Conservation (phyloP, 2,329 filamentous ascomycete genomes). For the Elsinoe necatrix region DNA sequence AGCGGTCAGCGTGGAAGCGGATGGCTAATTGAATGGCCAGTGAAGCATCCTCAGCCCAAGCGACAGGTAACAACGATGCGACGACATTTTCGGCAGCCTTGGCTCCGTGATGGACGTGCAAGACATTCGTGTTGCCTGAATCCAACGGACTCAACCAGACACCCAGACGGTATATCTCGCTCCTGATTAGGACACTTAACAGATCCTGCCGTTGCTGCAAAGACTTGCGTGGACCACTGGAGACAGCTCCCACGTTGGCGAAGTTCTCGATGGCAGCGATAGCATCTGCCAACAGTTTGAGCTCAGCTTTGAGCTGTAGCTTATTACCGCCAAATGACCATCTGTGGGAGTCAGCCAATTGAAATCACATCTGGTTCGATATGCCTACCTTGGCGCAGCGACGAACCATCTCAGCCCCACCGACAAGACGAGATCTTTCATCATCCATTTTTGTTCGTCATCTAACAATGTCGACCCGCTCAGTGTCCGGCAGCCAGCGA, state of each 20-base stretch:
- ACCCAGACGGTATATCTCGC: slow-evolving; percentile 70
- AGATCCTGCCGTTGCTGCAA: slow-evolving; percentile 74
- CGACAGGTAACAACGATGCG: slow-evolving; percentile 60
- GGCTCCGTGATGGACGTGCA: slow-evolving; percentile 34
- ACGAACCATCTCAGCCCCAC: slow-evolving; percentile 85
- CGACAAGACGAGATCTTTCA: slow-evolving; percentile 83
- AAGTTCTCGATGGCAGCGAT: slow-evolving; percentile 57
- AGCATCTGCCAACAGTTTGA: slow-evolving; percentile 71
- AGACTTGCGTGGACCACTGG: slow-evolving; percentile 49
- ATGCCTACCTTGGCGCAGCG: slow-evolving; percentile 54
- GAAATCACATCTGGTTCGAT: too few relatives aligned
- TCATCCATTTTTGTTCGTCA: slow-evolving; percentile 62
- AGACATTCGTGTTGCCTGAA: slow-evolving; percentile 40
- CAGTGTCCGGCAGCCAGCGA: slow-evolving; percentile 74
- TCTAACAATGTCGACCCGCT: slow-evolving; percentile 58
- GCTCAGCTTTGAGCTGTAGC: slow-evolving; percentile 87
- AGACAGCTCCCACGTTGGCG: slow-evolving; percentile 47
- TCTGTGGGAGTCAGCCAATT: slow-evolving; percentile 28
- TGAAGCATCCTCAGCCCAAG: slow-evolving; percentile 77
- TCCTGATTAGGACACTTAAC: slow-evolving; percentile 70
- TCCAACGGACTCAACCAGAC: slow-evolving; percentile 86
- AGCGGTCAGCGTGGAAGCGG: slow-evolving; percentile 66
- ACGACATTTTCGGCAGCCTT: slow-evolving; percentile 21
- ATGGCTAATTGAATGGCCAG: slow-evolving; percentile 78
- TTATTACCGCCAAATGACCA: slow-evolving; percentile 97